These are phyloP conservation scores for Leccinellum luteum DNA, from an alignment of 768 basidiomycete species.

Conservation along the genomic window DNA sequence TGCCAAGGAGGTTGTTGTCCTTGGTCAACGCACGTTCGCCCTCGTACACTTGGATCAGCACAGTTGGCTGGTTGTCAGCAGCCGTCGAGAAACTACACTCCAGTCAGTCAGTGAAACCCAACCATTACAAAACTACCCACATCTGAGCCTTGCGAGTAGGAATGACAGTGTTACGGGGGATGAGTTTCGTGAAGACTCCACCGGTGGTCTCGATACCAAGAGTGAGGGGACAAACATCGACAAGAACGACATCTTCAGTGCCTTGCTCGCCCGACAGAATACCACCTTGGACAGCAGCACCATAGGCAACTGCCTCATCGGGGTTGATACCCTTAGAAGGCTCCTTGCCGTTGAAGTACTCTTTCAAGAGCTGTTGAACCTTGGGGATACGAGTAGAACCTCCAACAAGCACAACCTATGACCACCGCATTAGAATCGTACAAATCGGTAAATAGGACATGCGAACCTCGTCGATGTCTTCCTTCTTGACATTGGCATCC, in stretches of 20 bases:
- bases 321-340: conserved; percentile 99
- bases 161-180: conserved; percentile 96
- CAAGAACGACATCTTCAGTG: conserved; percentile 86
- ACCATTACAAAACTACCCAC: conserved; percentile 34
- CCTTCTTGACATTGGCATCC: conserved; percentile 98
- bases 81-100: conserved; percentile 66
- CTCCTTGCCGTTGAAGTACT: conserved; percentile 95
- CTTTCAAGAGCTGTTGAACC: conserved; percentile 97
- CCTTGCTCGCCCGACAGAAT: conserved; percentile 94
- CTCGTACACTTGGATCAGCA: conserved; percentile 96
- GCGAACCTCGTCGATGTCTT: conserved; percentile 84
- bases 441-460: neutral
- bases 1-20: conserved; percentile 98
- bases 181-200: conserved; percentile 97
- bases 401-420: conserved; percentile 83
- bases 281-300: conserved; percentile 98
- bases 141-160: conserved; percentile 97
- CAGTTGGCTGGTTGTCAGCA: conserved; percentile 91
- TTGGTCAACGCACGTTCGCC: conserved; percentile 96
- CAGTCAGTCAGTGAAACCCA: neutral
- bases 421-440: neutral
- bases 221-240: conserved; percentile 95
- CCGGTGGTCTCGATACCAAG: conserved; percentile 99
- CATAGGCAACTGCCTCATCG: conserved; percentile 98
- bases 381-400: conserved; percentile 99